phyloP scores from a whole-genome alignment of 2,329 filamentous ascomycete genomes.

The Aspergillus oerlinghausenensis region DNA sequence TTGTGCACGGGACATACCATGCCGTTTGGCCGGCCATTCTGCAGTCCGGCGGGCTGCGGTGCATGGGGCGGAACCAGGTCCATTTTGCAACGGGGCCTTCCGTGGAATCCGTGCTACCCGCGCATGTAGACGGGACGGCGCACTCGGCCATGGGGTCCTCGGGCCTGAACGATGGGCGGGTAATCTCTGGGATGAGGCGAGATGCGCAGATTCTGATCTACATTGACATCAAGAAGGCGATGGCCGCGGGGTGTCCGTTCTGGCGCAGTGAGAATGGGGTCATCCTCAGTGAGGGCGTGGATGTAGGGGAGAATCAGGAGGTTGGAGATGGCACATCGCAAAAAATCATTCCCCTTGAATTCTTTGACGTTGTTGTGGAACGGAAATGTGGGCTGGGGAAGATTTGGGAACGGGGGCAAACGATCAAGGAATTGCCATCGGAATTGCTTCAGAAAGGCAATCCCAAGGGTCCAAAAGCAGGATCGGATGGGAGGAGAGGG shows the following conservation, averaged over 20 bases:
- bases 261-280: slow-evolving; percentile 78
- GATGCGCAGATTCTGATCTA: slow-evolving; percentile 75
- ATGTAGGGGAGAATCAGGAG: slow-evolving; percentile 29
- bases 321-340: slow-evolving; percentile 42
- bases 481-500: background rate
- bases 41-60: slow-evolving; percentile 68
- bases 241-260: slow-evolving; percentile 63
- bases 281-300: slow-evolving; percentile 54
- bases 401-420: slow-evolving; percentile 58
- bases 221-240: slow-evolving; percentile 64
- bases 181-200: slow-evolving; percentile 75
- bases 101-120: slow-evolving; percentile 28
- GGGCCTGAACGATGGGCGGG: slow-evolving; percentile 31
- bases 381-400: slow-evolving; percentile 68
- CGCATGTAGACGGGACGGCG: slow-evolving; percentile 13
- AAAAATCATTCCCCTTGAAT: slow-evolving; percentile 60
- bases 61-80: slow-evolving; percentile 82
- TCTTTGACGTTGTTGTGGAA: slow-evolving; percentile 69
- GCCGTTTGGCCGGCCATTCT: slow-evolving; percentile 72
- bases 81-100: slow-evolving; percentile 80
- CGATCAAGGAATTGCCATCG: slow-evolving; percentile 46
- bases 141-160: slow-evolving; percentile 8
- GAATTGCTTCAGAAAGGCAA: slow-evolving; percentile 37
- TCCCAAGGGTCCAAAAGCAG: slow-evolving; percentile 25
- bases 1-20: slow-evolving; percentile 87